Evolutionary conservation across 2,329 filamentous ascomycete genomes (phyloP), one percentile per base, ranked within the genome.

Genomic region (Fusarium coicis): DNA sequence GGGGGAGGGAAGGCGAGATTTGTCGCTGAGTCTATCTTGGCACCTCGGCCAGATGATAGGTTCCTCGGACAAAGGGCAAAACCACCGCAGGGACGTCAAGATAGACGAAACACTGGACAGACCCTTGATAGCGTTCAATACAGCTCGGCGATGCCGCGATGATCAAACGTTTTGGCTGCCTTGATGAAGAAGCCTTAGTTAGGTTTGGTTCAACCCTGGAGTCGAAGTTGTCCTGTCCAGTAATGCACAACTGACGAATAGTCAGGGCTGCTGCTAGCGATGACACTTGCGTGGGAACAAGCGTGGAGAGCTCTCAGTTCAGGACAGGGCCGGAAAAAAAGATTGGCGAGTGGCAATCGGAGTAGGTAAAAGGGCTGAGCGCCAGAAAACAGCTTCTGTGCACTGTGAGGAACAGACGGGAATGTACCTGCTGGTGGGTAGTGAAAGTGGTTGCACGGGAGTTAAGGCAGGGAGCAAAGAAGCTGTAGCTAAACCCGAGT

Each of bases 291-390:
- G 44, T 64, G 42, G 66, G 70, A 74, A 73, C 70, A 67, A 72
- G 70, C 70, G 70, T 66, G 70, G 67, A 72, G 66, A 73, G 62
- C 70, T 68, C 53, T 63, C 40, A 66, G 23, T 54, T 54, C 23
- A 54, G 54, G 28, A 46, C 50, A 40, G 54, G 40, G 50, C 57
- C 67, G 47, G 30, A 50, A 61, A 54, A 63, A 68, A 72, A 72
- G 70, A 72, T 72, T 66, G 64, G 64, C 70, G 64, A 72, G 70
- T 69, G 68, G 70, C 61, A 61, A 70, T 67, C 55, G 56, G 62
- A 50, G 53, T 49, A 65, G 47, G 49, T 37, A 68, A 68, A 66
- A 66, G 52, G 70, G 70, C 66, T 73, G 53, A 66, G 66, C 55
- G 66, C 62, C 49, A 59, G 56, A 44, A 40, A 43, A 53, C 39